A percentile compares a stretch with the other conserved stretches of the same genome.
Conservation (phyloP, 306 rosid genomes). For the Sicyos edulis region DNA sequence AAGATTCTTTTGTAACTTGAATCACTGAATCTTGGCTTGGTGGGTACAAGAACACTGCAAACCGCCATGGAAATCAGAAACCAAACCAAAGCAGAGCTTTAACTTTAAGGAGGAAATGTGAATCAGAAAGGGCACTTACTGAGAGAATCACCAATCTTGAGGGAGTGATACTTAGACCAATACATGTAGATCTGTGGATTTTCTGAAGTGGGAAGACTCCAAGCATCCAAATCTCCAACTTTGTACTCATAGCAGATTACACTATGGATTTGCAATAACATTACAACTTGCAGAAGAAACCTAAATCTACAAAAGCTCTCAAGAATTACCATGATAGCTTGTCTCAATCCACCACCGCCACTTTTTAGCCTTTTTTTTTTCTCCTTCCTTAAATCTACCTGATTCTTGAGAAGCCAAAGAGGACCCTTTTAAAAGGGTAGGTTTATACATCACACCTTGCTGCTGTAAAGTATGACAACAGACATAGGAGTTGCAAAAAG, state of each 20-base stretch:
- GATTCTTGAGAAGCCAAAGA: conserved; percentile 13
- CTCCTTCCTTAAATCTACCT: conserved; percentile 10
- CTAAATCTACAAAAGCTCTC: neutral
- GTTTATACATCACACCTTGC: conserved; percentile 12
- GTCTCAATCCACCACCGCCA: conserved; percentile 12
- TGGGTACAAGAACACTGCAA: conserved; percentile 79
- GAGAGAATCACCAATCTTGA: conserved; percentile 77
- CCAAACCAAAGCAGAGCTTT: neutral
- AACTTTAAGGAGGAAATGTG: neutral
- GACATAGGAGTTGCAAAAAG: neutral
- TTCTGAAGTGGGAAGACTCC: conserved; percentile 71
- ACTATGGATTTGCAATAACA: conserved; percentile 32
- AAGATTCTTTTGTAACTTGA: conserved; percentile 60
- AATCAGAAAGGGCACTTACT: conserved; percentile 41
- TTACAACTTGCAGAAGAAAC: conserved; percentile 28
- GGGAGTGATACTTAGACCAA: conserved; percentile 64
- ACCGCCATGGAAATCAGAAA: conserved; percentile 2
- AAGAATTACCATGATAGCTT: conserved; percentile 3
- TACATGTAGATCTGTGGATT: conserved; percentile 55
- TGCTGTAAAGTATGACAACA: conserved; percentile 5
- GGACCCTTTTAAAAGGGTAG: neutral
- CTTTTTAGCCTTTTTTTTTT: neutral
- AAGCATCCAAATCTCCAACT: conserved; percentile 87
- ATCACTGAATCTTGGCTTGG: conserved; percentile 93
- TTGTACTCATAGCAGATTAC: conserved; percentile 55